Evolutionary conservation across 495 filamentous ascomycete genomes (phyloP).

Genomic region (Acidiella bohemica): DNA sequence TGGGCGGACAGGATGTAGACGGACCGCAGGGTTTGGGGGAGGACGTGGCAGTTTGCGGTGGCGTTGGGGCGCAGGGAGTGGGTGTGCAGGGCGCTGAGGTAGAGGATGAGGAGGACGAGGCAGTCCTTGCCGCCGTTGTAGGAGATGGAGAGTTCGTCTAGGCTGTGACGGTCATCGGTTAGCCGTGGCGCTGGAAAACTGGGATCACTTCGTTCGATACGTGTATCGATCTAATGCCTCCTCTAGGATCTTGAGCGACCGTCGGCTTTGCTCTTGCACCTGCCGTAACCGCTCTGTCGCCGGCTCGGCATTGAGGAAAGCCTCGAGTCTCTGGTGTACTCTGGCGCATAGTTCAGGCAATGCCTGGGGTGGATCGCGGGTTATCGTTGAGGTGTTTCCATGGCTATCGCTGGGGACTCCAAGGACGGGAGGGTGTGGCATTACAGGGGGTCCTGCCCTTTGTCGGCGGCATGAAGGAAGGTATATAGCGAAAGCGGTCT

Average conservation of each 20-base stretch:
- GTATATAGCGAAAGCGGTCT: no score
- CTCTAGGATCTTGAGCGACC: constrained; percentile 55
- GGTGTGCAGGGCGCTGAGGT: constrained; percentile 53
- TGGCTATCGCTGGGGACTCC: constrained; percentile 10
- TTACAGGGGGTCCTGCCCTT: neutral
- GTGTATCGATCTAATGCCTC: constrained; percentile 59
- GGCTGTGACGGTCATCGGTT: constrained; percentile 31
- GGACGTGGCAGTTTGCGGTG: no score
- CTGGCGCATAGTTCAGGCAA: constrained; percentile 39
- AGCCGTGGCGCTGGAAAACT: neutral
- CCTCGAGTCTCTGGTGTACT: constrained; percentile 49
- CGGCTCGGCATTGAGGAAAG: constrained; percentile 52
- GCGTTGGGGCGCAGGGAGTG: constrained; percentile 4
- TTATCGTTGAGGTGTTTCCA: constrained; percentile 5
- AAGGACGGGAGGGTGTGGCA: constrained; percentile 9
- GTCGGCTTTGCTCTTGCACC: constrained; percentile 59
- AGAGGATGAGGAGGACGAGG: constrained; percentile 78
- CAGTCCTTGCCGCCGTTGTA: constrained; percentile 99
- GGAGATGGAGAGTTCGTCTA: constrained; percentile 70
- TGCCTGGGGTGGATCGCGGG: neutral
- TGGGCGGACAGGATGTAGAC: constrained; percentile 75
- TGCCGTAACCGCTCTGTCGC: constrained; percentile 43
- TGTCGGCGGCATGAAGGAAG: neutral
- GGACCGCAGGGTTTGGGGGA: constrained; percentile 41
- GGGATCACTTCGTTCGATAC: constrained; percentile 27